Evolutionary conservation across 176 grass and related monocot genomes (phyloP).

Genomic region (Secale cereale): DNA sequence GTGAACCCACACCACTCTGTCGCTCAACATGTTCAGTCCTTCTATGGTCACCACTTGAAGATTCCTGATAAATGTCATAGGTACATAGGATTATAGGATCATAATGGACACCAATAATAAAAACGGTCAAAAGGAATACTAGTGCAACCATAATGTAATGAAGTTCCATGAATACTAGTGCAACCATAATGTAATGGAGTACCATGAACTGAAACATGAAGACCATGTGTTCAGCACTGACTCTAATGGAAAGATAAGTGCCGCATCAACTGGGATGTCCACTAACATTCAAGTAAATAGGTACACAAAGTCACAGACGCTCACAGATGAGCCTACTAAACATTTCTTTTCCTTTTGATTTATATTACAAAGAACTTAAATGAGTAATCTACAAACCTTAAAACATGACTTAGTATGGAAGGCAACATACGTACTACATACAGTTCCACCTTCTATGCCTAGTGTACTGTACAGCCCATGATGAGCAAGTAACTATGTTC

Average conservation of each 20-base stretch:
- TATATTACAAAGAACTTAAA: no score
- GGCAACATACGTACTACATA: not conserved
- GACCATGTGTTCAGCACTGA: not conserved
- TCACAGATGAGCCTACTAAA: no score
- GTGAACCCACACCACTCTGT: not conserved
- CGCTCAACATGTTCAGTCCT: conserved; percentile 3
- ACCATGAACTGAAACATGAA: conserved; percentile 1
- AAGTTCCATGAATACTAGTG: not conserved
- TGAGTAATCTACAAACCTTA: no score
- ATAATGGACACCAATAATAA: conserved; percentile 10
- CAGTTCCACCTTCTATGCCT: not conserved
- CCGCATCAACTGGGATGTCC: not conserved
- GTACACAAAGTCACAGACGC: not conserved
- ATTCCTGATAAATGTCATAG: conserved; percentile 35
- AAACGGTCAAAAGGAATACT: not conserved
- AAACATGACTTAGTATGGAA: not conserved
- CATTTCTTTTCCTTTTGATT: no score
- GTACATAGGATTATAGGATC: conserved; percentile 9
- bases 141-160: not conserved
- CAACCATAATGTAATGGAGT: conserved; percentile 8
- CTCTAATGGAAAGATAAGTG: not conserved
- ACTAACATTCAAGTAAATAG: not conserved
- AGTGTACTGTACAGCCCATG: not conserved
- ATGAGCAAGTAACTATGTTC: not conserved
- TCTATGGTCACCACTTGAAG: not conserved